These are phyloP conservation scores for Fusarium nelsonii DNA, from an alignment of 2,329 filamentous ascomycete genomes.

Conservation along the genomic window DNA sequence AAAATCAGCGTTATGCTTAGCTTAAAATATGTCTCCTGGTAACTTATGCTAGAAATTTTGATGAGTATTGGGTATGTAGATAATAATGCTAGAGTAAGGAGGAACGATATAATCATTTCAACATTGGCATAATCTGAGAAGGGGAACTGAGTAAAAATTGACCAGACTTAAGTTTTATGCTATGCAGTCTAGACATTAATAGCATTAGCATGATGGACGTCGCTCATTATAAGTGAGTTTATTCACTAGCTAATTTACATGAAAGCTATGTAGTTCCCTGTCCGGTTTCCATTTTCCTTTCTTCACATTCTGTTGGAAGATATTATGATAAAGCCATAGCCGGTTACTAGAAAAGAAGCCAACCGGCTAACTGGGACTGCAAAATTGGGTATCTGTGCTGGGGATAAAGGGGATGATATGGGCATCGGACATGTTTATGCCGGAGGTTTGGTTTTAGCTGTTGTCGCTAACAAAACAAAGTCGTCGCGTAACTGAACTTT, in stretches of 20 bases:
- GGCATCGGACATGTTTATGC: slow-evolving; percentile 16
- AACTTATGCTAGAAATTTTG: too few species aligned
- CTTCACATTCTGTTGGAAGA: slow-evolving; percentile 15
- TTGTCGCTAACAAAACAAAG: slow-evolving; percentile 18
- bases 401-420: slow-evolving; percentile 3
- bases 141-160: too few species aligned
- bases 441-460: slow-evolving; percentile 11
- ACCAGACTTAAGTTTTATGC: too few species aligned
- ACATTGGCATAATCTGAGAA: too few species aligned
- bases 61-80: too few species aligned
- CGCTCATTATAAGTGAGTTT: slow-evolving; percentile 4
- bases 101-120: neutral
- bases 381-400: slow-evolving; percentile 30
- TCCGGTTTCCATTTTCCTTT: slow-evolving; percentile 2
- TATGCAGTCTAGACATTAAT: too few species aligned
- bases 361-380: neutral
- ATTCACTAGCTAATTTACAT: slow-evolving; percentile 25
- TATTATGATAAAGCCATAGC: slow-evolving; percentile 4
- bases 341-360: neutral
- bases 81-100: neutral
- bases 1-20: neutral
- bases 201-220: neutral
- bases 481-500: neutral
- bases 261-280: slow-evolving; percentile 16
- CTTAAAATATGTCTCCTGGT: too few species aligned